Conservation (phyloP, 164 flowering plant species). For the Taxillus chinensis region DNA sequence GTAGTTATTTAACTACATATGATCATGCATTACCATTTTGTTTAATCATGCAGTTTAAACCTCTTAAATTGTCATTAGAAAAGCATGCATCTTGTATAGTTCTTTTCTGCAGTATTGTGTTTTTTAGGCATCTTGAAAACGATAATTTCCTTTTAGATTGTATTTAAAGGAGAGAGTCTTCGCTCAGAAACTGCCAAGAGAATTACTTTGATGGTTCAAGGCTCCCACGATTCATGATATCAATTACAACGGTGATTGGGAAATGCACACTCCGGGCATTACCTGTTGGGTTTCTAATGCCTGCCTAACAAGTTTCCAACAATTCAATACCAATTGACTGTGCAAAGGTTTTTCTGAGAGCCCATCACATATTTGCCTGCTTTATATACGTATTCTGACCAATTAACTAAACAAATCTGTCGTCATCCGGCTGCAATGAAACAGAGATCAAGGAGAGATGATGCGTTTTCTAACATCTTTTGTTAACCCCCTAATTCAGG, state of each 20-base stretch:
- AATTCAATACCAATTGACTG: conserved; percentile 53
- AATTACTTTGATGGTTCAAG: conserved; percentile 72
- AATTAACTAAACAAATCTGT: conserved; percentile 7
- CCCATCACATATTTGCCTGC: conserved; percentile 13
- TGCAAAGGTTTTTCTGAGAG: conserved; percentile 13
- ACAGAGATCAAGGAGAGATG: conserved; percentile 1
- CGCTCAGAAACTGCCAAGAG: conserved; percentile 83
- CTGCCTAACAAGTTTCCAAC: conserved; percentile 54
- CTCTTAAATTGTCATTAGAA: not conserved
- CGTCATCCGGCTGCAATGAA: conserved; percentile 2
- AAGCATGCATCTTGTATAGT: not conserved
- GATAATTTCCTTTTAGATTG: conserved; percentile 55
- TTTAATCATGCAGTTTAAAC: not conserved
- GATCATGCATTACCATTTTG: not conserved
- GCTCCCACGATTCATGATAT: conserved; percentile 74
- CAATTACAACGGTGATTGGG: conserved; percentile 23
- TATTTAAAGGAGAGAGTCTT: conserved; percentile 64
- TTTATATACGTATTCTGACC: conserved; percentile 9
- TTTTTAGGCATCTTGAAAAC: conserved; percentile 24
- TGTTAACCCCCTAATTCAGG: conserved; percentile 11
- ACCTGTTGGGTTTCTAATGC: conserved; percentile 55
- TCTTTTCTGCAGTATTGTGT: conserved; percentile 8
- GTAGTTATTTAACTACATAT: conserved; percentile 24
- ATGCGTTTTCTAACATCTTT: conserved; percentile 7
- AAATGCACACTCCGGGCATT: conserved; percentile 30